phyloP scores from a whole-genome alignment of 805 yeast genomes.

The Naumovozyma baii region DNA sequence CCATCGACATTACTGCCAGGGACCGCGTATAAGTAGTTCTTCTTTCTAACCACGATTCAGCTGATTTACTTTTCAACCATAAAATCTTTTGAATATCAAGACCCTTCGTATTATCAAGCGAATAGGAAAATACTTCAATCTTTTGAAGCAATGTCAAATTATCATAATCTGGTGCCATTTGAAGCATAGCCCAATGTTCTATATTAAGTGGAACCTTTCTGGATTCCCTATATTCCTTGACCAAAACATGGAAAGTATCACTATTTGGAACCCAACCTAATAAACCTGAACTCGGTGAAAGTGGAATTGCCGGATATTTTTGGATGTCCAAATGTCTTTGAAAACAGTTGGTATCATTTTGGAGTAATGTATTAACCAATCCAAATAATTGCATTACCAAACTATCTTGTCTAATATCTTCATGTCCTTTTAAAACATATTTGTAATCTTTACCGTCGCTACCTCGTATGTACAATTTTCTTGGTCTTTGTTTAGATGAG shows the following conservation, averaged over 20 bases:
- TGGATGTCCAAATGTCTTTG: slow-evolving; percentile 91
- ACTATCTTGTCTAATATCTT: slow-evolving; percentile 93
- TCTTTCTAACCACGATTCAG: slow-evolving; percentile 95
- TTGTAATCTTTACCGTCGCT: slow-evolving; percentile 83
- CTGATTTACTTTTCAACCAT: slow-evolving; percentile 91
- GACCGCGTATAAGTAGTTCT: slow-evolving; percentile 93
- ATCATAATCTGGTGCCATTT: slow-evolving; percentile 94
- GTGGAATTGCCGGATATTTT: slow-evolving; percentile 83
- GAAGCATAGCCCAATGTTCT: slow-evolving; percentile 90
- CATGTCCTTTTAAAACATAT: slow-evolving; percentile 81
- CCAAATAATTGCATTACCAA: slow-evolving; percentile 96
- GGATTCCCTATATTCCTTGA: slow-evolving; percentile 85
- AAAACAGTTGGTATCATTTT: slow-evolving; percentile 88
- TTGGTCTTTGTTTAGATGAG: slow-evolving; percentile 90
- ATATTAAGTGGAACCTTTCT: slow-evolving; percentile 80
- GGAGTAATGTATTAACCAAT: slow-evolving; percentile 76
- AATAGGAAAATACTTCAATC: slow-evolving; percentile 92
- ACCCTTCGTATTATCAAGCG: slow-evolving; percentile 88
- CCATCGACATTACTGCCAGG: slow-evolving; percentile 96
- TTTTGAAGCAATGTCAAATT: slow-evolving; percentile 78
- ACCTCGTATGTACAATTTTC: slow-evolving; percentile 66
- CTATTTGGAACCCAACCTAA: slow-evolving; percentile 96
- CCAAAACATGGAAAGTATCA: slow-evolving; percentile 89
- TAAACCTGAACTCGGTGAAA: slow-evolving; percentile 93
- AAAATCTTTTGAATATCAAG: slow-evolving; percentile 89